phyloP scores from a whole-genome alignment of 306 rosid genomes.

The Rosa rugosa region DNA sequence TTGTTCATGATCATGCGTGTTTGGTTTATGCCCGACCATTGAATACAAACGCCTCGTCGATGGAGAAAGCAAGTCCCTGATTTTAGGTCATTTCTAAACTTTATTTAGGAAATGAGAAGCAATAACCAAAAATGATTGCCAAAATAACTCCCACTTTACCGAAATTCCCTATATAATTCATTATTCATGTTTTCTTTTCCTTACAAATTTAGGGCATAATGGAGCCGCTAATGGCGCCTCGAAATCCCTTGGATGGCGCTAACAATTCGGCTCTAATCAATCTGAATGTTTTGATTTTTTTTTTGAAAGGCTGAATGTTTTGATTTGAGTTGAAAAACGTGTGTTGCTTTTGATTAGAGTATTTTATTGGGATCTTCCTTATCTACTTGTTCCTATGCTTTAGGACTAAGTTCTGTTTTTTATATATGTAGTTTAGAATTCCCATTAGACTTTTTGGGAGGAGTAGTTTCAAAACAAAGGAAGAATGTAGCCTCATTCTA shows the following conservation, averaged over 20 bases:
- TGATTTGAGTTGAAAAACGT: slow-evolving; percentile 11
- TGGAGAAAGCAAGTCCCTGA: slow-evolving; percentile 34
- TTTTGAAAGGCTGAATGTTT: background rate
- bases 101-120: background rate
- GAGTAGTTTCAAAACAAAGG: background rate
- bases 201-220: slow-evolving; percentile 33
- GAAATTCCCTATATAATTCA: slow-evolving; percentile 24
- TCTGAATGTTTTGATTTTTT: slow-evolving; percentile 7
- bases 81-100: slow-evolving; percentile 19
- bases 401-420: slow-evolving; percentile 28
- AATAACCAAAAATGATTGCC: background rate
- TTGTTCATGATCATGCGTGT: slow-evolving; percentile 31
- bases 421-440: slow-evolving; percentile 8
- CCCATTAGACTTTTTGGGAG: background rate
- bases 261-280: slow-evolving; percentile 42
- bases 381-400: slow-evolving; percentile 39
- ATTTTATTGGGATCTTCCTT: slow-evolving; percentile 24
- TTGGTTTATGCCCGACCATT: slow-evolving; percentile 26
- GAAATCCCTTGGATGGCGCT: slow-evolving; percentile 41
- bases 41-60: slow-evolving; percentile 22
- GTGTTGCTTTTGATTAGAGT: slow-evolving; percentile 26
- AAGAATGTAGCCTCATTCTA: background rate
- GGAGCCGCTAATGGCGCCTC: slow-evolving; percentile 60
- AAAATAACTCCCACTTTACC: slow-evolving; percentile 12
- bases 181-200: slow-evolving; percentile 21